Percentiles rank a stretch among this genome's conserved stretches.
Conservation (phyloP, 352 stramenopile species). For the Phytophthora ramorum region DNA sequence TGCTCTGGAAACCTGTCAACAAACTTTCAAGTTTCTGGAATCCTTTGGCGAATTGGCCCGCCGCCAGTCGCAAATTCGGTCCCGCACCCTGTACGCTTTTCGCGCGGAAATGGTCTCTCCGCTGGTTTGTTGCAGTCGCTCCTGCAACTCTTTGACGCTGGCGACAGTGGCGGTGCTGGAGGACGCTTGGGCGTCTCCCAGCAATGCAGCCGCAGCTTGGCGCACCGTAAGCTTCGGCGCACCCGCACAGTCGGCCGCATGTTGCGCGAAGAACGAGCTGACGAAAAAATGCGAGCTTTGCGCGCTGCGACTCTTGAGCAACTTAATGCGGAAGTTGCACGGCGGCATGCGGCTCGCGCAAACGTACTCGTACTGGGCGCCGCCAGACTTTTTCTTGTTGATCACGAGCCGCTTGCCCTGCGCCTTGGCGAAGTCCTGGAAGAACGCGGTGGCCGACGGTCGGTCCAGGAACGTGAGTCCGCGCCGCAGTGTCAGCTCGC, state of each 20-base stretch:
- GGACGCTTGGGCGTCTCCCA: slow-evolving; percentile 12
- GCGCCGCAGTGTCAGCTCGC: slow-evolving; percentile 35
- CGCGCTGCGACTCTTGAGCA: slow-evolving; percentile 47
- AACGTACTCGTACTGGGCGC: slow-evolving; percentile 47
- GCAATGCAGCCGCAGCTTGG: slow-evolving; percentile 34
- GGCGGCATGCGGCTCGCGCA: slow-evolving; percentile 33
- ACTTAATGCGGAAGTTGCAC: slow-evolving; percentile 43
- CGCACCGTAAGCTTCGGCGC: slow-evolving; percentile 43
- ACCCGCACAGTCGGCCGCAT: slow-evolving; percentile 29
- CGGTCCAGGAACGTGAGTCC: slow-evolving; percentile 39
- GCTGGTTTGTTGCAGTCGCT: slow-evolving; percentile 27
- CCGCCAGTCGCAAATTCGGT: slow-evolving; percentile 38
- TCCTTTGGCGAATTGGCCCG: slow-evolving; percentile 36
- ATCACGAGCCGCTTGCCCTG: slow-evolving; percentile 48
- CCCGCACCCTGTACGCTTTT: slow-evolving; percentile 44
- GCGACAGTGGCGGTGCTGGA: slow-evolving; percentile 21
- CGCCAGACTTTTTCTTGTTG: slow-evolving; percentile 47
- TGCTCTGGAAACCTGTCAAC: slow-evolving; percentile 34
- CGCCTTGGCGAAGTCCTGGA: slow-evolving; percentile 51
- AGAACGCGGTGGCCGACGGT: slow-evolving; percentile 37
- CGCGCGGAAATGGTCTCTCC: slow-evolving; percentile 40
- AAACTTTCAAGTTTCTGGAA: slow-evolving; percentile 44
- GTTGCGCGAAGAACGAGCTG: slow-evolving; percentile 36
- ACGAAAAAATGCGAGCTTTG: slow-evolving; percentile 49
- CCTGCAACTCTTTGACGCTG: slow-evolving; percentile 42